Percentiles rank a stretch among this genome's conserved stretches.
Conservation (phyloP, 495 filamentous ascomycete genomes). For the Aspergillus diversus region DNA sequence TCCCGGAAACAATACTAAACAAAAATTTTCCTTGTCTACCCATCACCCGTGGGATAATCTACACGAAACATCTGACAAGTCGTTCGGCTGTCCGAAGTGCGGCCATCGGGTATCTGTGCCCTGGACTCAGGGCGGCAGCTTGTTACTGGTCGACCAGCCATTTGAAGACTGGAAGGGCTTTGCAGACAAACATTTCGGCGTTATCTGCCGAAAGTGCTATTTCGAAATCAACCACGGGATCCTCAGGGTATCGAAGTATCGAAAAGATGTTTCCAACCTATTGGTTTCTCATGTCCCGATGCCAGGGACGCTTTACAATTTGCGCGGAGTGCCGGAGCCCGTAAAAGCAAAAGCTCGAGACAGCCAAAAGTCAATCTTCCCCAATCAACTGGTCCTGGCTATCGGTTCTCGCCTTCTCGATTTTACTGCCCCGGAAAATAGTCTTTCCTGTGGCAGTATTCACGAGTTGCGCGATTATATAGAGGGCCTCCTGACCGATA, state of each 20-base stretch:
- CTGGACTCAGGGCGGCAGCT: slow-evolving; percentile 62
- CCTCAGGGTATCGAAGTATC: slow-evolving; percentile 60
- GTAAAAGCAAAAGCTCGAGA: not conserved
- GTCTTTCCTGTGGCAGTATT: slow-evolving; percentile 19
- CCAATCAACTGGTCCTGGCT: slow-evolving; percentile 60
- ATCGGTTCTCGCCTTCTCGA: slow-evolving; percentile 40
- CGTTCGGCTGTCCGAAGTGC: slow-evolving; percentile 63
- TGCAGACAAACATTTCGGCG: slow-evolving; percentile 62
- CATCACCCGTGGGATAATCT: slow-evolving; percentile 62
- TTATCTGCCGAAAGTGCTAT: slow-evolving; percentile 50
- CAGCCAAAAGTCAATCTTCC: slow-evolving; percentile 46
- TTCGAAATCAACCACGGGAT: slow-evolving; percentile 50
- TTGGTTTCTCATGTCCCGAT: slow-evolving; percentile 52
- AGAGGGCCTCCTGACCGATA: slow-evolving; percentile 18
- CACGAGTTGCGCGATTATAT: slow-evolving; percentile 26
- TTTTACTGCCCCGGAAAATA: slow-evolving; percentile 28
- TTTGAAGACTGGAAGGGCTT: slow-evolving; percentile 52
- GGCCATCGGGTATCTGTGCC: slow-evolving; percentile 43
- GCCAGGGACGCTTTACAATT: slow-evolving; percentile 64
- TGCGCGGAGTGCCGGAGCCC: slow-evolving; percentile 34
- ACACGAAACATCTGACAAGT: slow-evolving; percentile 52
- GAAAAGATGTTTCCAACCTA: slow-evolving; percentile 52
- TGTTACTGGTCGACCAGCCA: slow-evolving; percentile 25
- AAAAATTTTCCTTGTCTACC: slow-evolving; percentile 55
- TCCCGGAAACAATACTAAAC: slow-evolving; percentile 47